phyloP scores from a whole-genome alignment of 179 eudicot genomes.

The Spergularia azorica region DNA sequence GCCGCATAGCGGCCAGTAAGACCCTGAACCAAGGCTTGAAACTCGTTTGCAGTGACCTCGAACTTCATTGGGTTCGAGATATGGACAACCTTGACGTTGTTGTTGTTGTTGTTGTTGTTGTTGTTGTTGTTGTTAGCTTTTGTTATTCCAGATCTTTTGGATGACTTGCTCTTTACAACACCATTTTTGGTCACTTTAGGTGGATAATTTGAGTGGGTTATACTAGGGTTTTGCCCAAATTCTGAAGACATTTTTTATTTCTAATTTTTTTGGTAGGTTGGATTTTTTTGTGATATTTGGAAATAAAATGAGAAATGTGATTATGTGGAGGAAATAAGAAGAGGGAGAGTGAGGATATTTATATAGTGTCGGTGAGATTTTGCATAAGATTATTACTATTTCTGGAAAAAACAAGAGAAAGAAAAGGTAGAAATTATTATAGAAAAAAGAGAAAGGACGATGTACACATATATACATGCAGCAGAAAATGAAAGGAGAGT shows the following conservation, averaged over 20 bases:
- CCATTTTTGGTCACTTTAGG: constrained; percentile 5
- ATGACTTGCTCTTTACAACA: constrained; percentile 18
- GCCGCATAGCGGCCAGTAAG: constrained; percentile 62
- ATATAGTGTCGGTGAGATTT: constrained; percentile 20
- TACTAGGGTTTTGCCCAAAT: constrained; percentile 28
- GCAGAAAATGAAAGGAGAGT: too few relatives aligned
- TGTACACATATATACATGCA: too few relatives aligned
- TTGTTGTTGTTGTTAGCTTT: not conserved
- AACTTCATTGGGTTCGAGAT: constrained; percentile 69
- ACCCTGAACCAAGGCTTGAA: constrained; percentile 57
- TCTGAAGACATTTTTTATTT: constrained; percentile 19
- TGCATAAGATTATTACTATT: not conserved
- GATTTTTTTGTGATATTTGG: not conserved
- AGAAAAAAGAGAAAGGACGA: too few relatives aligned
- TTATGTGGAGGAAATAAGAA: not conserved
- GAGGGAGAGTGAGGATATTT: constrained; percentile 5
- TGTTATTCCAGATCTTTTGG: constrained; percentile 28
- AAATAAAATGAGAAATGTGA: not conserved
- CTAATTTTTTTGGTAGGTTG: too few relatives aligned
- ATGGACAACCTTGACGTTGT: constrained; percentile 62
- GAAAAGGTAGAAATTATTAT: too few relatives aligned
- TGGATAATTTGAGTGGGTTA: constrained; percentile 2
- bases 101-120: not conserved
- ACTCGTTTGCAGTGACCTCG: constrained; percentile 43
- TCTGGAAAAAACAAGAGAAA: not conserved